Conservation (phyloP, 768 basidiomycete species). For the Hysterangium stoloniferum region DNA sequence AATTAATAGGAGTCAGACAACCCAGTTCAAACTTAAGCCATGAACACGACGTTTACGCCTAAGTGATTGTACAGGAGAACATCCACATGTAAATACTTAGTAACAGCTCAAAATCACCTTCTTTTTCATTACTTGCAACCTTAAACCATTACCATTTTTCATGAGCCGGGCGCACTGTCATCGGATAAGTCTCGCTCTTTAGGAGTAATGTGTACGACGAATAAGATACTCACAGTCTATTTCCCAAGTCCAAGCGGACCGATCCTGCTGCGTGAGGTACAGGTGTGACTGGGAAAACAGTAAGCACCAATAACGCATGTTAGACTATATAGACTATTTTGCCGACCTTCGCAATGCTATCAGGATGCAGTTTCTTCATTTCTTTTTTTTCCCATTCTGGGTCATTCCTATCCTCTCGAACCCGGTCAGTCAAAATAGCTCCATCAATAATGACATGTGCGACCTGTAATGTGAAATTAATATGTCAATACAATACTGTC, state of each 20-base stretch:
- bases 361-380: conserved; percentile 47
- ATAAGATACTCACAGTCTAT: conserved; percentile 52
- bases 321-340: not conserved
- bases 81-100: no score
- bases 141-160: conserved; percentile 50
- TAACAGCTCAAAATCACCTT: no score
- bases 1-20: no score
- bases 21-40: no score
- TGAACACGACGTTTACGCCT: no score
- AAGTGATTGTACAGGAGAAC: no score
- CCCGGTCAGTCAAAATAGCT: conserved; percentile 34
- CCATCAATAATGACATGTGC: conserved; percentile 47
- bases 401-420: conserved; percentile 22
- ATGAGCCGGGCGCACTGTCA: conserved; percentile 40
- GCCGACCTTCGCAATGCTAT: conserved; percentile 62
- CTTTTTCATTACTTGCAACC: no score
- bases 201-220: not conserved
- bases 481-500: no score
- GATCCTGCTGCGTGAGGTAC: conserved; percentile 58
- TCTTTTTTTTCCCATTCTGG: conserved; percentile 37
- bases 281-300: conserved; percentile 45
- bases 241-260: conserved; percentile 73
- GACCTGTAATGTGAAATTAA: conserved; percentile 12
- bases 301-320: not conserved
- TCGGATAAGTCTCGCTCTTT: not conserved